Evolutionary conservation across 2,329 filamentous ascomycete species (phyloP), one percentile per base, ranked within the genome.

Genomic region (Neopestalotiopsis rosae): DNA sequence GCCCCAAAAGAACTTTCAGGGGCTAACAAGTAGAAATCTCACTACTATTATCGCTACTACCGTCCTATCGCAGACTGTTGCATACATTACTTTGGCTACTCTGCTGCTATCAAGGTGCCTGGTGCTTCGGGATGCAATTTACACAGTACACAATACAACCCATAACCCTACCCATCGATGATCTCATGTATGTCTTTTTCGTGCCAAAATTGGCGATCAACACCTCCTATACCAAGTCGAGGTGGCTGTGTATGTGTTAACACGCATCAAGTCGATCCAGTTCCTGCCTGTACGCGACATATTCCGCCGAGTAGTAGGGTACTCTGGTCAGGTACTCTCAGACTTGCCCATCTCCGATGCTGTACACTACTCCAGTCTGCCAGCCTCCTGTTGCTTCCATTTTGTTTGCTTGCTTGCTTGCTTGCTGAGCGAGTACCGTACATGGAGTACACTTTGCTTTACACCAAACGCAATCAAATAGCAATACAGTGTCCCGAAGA

Each of bases 221-320:
- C 59, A 42, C 28, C 59, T 62, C 32, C 59, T 62, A 42, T 40
- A 62, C 59, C 59, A 62, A 38, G 28, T 62, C n/a, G n/a, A 5
- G 24, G 32, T 38, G 59, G 59, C 59, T 62, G 59, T 52, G 45
- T 52, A 9, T 62, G 30, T 62, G 32, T 34, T 17, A 62, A 20
- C n/a, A 20, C n/a, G n/a, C n/a, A 40, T 20, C 32, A 38, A 40
- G 7, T 62, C 59, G 59, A 20, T 32, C 59, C 59, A 62, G 30
- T 24, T 62, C 45, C 45, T 52, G 20, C 45, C 20, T 38, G 32
- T 62, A 34, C 32, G 59, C 59, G 32, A 40, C 28, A 40, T 20
- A 38, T 40, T 38, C 59, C 28, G 34, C 34, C 45, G 45, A 20
- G 9, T 52, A 52, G 45, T n/a, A 13, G n/a, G 14, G 14, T n/a